phyloP scores from a whole-genome alignment of 2,329 filamentous ascomycete species.

The Fusarium humuli region DNA sequence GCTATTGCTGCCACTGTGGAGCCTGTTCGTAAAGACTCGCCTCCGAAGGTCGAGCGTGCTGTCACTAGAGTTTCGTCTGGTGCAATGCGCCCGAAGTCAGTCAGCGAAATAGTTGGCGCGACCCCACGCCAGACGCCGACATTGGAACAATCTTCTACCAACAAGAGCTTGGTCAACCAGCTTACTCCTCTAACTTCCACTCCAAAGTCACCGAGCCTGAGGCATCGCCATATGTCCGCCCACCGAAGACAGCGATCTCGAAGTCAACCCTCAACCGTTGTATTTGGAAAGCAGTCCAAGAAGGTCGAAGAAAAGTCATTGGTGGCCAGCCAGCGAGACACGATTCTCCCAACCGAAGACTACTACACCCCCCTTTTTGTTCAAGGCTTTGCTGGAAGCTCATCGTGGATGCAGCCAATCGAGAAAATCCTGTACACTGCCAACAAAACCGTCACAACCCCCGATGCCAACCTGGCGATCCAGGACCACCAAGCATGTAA shows the following conservation, averaged over 20 bases:
- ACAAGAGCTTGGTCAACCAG: conserved; percentile 50
- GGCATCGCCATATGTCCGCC: conserved; percentile 44
- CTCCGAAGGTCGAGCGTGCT: conserved; percentile 61
- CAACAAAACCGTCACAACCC: conserved; percentile 89
- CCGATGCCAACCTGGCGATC: conserved; percentile 84
- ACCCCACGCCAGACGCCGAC: conserved; percentile 55
- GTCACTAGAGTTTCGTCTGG: conserved; percentile 78
- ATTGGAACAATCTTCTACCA: conserved; percentile 51
- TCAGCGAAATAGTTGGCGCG: conserved; percentile 77
- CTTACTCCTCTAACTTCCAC: conserved; percentile 58
- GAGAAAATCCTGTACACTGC: conserved; percentile 83
- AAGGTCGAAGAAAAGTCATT: conserved; percentile 61
- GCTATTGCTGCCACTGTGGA: conserved; percentile 3
- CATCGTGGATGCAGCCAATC: conserved; percentile 70
- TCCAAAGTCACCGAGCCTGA: conserved; percentile 56
- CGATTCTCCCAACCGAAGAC: conserved; percentile 65
- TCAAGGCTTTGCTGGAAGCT: conserved; percentile 66
- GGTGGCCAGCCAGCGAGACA: conserved; percentile 55
- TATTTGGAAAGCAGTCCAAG: conserved; percentile 77
- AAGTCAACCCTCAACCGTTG: conserved; percentile 77
- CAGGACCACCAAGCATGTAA: conserved; percentile 89
- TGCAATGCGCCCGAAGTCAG: conserved; percentile 76
- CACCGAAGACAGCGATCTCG: conserved; percentile 69
- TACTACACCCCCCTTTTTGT: conserved; percentile 74
- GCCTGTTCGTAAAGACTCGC: conserved; percentile 32